Base-by-base conservation (phyloP, 2,329 filamentous ascomycete species). In the Claviceps humidiphila region DNA sequence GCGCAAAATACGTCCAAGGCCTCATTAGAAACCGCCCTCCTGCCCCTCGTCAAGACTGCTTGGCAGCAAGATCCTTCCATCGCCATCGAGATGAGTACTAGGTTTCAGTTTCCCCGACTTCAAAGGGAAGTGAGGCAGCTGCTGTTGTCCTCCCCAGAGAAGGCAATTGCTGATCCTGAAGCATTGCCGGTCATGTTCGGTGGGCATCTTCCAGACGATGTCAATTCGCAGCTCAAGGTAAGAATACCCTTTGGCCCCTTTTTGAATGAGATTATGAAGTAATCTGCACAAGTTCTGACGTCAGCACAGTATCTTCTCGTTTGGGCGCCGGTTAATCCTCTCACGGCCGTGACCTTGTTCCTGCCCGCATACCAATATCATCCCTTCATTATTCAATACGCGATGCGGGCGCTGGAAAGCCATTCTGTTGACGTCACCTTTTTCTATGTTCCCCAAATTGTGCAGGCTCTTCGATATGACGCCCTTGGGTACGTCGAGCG, bases 361-460 rank as follows among this genome's bases (percentile, higher is more conserved):
- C 67, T 95, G 59, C 94, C 94, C 0, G 82, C 85, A 1, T 98
- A 94, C 66, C 82, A 84, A 42, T 91, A 95, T 61, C 85, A 99
- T 62, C 87, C 94, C 0, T 94, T 90, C 68, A 77, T 98, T 51
- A 81, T 97, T 41, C 94, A 99, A 66, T 98, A 97, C 66, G 93
- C 93, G 1, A 95, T 98, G 84, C 82, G 90, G 61, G 88, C 93
- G 3, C 70, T 99, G 47, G 93, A 98, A 64, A 90, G 86, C 59
- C 93, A 98, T 63, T 85, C 89, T 0, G 84, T 96, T n/a, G 93
- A 97, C 64, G 83, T 97, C 20, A 95, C 91, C 0, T 98, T 99
- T 75, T 98, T 97, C 70, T 97, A 96, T 63, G 93, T 99, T 2
- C 93, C 94, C 6, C 93, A 99, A 65, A 94, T 98, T 60, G 93